These are phyloP conservation scores for Epichloe amarillans DNA, from an alignment of 2,329 filamentous ascomycete genomes.

Conservation along the genomic window DNA sequence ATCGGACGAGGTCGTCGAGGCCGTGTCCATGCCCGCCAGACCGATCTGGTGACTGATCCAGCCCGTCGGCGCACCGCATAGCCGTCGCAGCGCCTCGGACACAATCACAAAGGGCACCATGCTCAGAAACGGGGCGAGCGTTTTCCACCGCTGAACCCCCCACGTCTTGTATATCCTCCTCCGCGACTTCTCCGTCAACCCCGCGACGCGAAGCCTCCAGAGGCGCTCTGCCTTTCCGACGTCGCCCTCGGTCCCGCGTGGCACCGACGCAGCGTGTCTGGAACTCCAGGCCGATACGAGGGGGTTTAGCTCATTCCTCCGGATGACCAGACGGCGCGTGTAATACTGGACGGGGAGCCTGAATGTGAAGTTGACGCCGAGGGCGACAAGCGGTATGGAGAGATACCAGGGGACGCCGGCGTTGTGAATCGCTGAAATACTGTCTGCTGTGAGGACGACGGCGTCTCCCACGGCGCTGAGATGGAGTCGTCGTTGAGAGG, in stretches of 20 bases:
- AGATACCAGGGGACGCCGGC: conserved; percentile 39
- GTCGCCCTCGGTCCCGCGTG: background rate
- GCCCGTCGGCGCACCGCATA: conserved; percentile 22
- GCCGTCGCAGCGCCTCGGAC: conserved; percentile 36
- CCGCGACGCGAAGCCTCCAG: conserved; percentile 12
- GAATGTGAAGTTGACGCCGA: conserved; percentile 30
- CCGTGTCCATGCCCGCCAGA: conserved; percentile 11
- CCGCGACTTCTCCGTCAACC: conserved; percentile 16
- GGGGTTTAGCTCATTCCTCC: conserved; percentile 15
- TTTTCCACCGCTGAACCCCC: conserved; percentile 36
- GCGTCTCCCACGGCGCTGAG: conserved; percentile 18
- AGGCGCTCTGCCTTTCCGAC: conserved; percentile 9
- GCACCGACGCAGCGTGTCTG: conserved; percentile 11
- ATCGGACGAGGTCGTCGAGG: conserved; percentile 13
- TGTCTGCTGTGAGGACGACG: conserved; percentile 27
- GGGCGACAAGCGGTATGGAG: conserved; percentile 37
- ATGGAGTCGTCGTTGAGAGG: conserved; percentile 18
- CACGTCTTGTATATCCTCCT: conserved; percentile 23
- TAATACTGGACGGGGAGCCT: conserved; percentile 35
- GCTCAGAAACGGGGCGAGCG: conserved; percentile 24
- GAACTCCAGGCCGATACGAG: conserved; percentile 20
- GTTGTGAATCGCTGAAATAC: conserved; percentile 30
- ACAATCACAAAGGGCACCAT: conserved; percentile 36
- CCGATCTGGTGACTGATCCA: conserved; percentile 20
- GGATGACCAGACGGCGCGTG: conserved; percentile 18